Base-by-base conservation (phyloP, 2,329 filamentous ascomycete genomes). In the Ceratocystis cubensis region DNA sequence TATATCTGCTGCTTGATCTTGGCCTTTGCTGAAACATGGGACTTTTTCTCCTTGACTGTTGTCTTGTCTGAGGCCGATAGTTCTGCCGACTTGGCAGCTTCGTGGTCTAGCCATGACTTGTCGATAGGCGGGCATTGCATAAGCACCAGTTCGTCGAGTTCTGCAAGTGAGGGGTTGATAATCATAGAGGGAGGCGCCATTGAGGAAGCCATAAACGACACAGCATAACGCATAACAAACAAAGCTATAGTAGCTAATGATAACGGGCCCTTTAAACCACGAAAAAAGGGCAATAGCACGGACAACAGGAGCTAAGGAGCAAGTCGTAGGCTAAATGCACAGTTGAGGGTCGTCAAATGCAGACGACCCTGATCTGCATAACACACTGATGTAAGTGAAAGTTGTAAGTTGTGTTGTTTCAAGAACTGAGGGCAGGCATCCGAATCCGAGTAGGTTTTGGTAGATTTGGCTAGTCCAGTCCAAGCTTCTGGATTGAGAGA, bases 91-190 rank as follows among this genome's bases (percentile, higher is more conserved):
- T 69, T 68, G 13, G 73, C 70, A 33, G 73, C 67, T 69, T 80
- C 77, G 69, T 75, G 73, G 28, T 72, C 71, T 7, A 78, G 67
- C 78, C 78, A 81, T 56, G 71, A 74, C 20, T 74, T 73, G 69
- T 79, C 72, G 6, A 79, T 69, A 2, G 74, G 73, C 6, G 78
- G 78, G 5, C 76, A 74, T 5, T 68, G 69, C 13, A 70, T 44
- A 44, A 77, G 72, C 57, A 72, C 69, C 59, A 75, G 72, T 1
- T 57, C 53, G 25, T 70, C 63, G 2, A 74, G 68, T 41, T 48
- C 66, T 28, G 53, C 45, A 25, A 67, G 56, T 22, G 66, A 67
- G 56, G 66, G 66, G 45, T 67, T 50, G 37, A 67, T 22, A 57
- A 67, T 41, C 37, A 41, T 65, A 64, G 45, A 56, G 62, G 66